Evolutionary conservation across 2,329 filamentous ascomycete genomes (phyloP).

Genomic region (Fusarium dlaminii): DNA sequence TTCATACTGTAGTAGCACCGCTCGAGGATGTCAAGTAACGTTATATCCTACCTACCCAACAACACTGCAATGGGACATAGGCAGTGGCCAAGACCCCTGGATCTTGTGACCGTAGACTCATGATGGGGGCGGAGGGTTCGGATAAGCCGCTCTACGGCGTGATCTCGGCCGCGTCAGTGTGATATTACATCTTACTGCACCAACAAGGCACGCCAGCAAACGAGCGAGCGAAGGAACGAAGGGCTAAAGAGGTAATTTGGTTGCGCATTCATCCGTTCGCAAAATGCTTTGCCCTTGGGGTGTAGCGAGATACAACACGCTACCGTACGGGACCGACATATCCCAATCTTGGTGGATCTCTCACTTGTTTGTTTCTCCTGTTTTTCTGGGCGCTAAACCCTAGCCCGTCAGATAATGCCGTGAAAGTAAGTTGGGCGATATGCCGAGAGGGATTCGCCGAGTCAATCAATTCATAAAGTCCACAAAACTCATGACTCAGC

Average conservation of each 20-base stretch:
- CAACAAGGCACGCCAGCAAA: constrained; percentile 13
- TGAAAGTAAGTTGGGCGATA: constrained; percentile 24
- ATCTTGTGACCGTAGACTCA: constrained; percentile 10
- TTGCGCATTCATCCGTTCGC: neutral
- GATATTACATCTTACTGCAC: constrained; percentile 33
- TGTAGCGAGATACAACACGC: neutral
- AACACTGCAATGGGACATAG: neutral
- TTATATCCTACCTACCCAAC: neutral
- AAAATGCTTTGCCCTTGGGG: neutral
- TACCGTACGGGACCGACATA: neutral
- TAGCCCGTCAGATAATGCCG: constrained; percentile 20
- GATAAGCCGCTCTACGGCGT: constrained; percentile 37
- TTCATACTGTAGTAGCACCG: neutral
- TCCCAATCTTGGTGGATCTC: constrained; percentile 11
- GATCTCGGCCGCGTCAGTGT: constrained; percentile 38
- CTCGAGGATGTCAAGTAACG: neutral
- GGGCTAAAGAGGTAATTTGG: constrained; percentile 11
- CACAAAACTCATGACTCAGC: constrained; percentile 15
- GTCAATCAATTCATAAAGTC: constrained; percentile 1
- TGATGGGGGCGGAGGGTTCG: constrained; percentile 19
- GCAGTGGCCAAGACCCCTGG: constrained; percentile 12
- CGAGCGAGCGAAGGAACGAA: neutral
- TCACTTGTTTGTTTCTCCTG: constrained; percentile 3
- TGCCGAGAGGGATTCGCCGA: constrained; percentile 31
- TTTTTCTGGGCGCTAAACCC: neutral